Base-by-base conservation (phyloP, 306 rosid species). In the Cicer yamashitae region DNA sequence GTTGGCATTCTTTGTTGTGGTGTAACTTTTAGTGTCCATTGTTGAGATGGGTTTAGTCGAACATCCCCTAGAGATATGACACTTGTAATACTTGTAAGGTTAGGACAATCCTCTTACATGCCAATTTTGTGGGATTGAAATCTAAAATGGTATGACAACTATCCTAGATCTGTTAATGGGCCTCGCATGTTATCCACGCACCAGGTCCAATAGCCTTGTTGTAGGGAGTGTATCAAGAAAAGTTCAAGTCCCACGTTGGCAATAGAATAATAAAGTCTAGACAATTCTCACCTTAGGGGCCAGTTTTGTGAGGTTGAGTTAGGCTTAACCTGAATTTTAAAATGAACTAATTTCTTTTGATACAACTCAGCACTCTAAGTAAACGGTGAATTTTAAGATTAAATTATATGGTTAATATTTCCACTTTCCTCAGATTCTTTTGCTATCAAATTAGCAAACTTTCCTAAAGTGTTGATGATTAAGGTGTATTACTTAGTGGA, bases 311-410 rank as follows among this genome's bases (percentile, higher is more conserved):
- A 38, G 37, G 38, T 57, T 22, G 62, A 10, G 62, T 57, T 57
- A 20, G 62, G 62, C 2, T 13, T 57, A 20, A 57, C 39, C 3
- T 10, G 41, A 30, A 14, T 62, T 39, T 15, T 8, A 38, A 62
- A 44, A 53, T 7, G 59, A 50, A 56, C 77, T 58, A 48, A 1
- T 58, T 72, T 74, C 18, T 74, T 44, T 40, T 54, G 47, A 46
- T 54, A 44, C 68, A 76, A 71, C 79, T 52, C 71, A 45, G 71
- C 40, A 39, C 52, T 71, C 70, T 34, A 50, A 58, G 11, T 50
- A 51, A 48, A 59, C 13, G 65, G 18, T 41, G 74, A 68, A 45
- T 53, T 62, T 43, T 12, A 76, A 50, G 12, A 34, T 60, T 37
- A 71, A 34, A 10, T 7, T 17, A 11, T 62, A 67, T 7, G 46